Evolutionary conservation across 2,329 filamentous ascomycete species (phyloP), one percentile per base, ranked within the genome.

Genomic region (Aspergillus chevalieri): DNA sequence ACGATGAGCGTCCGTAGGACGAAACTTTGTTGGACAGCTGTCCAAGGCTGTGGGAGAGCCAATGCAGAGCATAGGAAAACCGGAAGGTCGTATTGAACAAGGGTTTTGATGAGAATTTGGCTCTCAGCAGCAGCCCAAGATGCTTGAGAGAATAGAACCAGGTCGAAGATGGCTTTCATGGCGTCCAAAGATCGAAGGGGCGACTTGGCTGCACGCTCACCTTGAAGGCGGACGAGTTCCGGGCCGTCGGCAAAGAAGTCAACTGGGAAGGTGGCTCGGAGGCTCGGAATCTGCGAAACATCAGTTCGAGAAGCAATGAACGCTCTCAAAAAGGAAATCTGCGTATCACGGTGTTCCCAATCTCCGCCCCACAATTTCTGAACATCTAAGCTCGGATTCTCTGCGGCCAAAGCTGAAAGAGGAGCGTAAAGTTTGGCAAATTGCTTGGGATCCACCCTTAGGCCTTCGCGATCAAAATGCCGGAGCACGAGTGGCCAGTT

Each of bases 251-350:
- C 75, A 60, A 86, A 87, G 39, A 85, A 80, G 46, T 82, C 77
- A 26, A 77, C 56, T 2, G 83, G 82, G 64, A 96, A 94, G 2
- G 89, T 89, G 21, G 83, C 80, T 49, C 87, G 82, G 33, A 97
- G 78, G 30, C 86, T 83, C 1, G 90, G 92, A 51, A 97, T 93
- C 33, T 86, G 87, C 10, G 84, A 86, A 3, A 89, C 86, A 65
- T 97, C 90, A 22, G 95, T 78, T 10, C 80, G 81, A 49, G 91
- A 79, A 3, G 87, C 87, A 19, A 92, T 78, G 65, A 92, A 96
- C 15, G 90, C 90, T 55, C 86, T 86, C 47, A 97, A 82, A 65
- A 97, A 96, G n/a, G 91, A 94, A 33, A 98, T 75, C 57, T 97
- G 92, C 0, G 93, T 89, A 54, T 95, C 84, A 12, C 86, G 81